Base-by-base conservation (phyloP, 371 early-diverging fungal genomes). In the Mortierella sp. region DNA sequence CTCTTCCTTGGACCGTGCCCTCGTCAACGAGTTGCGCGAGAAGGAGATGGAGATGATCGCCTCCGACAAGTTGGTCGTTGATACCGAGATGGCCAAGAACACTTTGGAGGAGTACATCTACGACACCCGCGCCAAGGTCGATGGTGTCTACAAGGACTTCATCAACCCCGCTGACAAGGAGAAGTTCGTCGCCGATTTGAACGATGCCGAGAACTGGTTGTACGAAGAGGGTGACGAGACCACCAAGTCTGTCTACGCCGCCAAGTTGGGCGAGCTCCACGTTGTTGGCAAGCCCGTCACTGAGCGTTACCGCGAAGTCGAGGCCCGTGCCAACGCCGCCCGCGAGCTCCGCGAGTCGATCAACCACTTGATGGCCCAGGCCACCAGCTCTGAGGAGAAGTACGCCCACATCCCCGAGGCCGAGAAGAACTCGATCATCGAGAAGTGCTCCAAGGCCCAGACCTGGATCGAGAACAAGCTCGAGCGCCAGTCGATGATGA, bases 51-150 rank as follows among this genome's bases (percentile, higher is more conserved):
- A 95, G 83, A 98, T 99, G 98, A 88, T 90, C 70, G 87, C 95
- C 32, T 87, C 93, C 41, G 99, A 99, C 89, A 93, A 94, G 83
- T 93, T 98, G 80, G 97, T 99, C 54, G 91, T 94, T 71, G 98
- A 97, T 82, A 98, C 99, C n/a, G 99, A 98, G 89, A 94, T 96
- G 79, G 93, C 94, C 89, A 95, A 96, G 91, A 99, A 99, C 92
- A 93, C 96, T 49, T 94, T 99, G 74, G 99, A 99, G 90, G 99
- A 99, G 91, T 99, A 98, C 90, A 97, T 98, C 75, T 99, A 99
- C 90, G 97, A 98, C 27, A 96, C 95, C 80, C 97, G 99, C 78
- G 91, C 91, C 89, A 97, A 98, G 95, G 88, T 98, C 75, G 94
- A 93, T 73, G 90, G 93, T 77, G 91, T 91, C 58, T 96, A 94